phyloP scores from a whole-genome alignment of 2,329 filamentous ascomycete species.

The Cordyceps fumosorosea region DNA sequence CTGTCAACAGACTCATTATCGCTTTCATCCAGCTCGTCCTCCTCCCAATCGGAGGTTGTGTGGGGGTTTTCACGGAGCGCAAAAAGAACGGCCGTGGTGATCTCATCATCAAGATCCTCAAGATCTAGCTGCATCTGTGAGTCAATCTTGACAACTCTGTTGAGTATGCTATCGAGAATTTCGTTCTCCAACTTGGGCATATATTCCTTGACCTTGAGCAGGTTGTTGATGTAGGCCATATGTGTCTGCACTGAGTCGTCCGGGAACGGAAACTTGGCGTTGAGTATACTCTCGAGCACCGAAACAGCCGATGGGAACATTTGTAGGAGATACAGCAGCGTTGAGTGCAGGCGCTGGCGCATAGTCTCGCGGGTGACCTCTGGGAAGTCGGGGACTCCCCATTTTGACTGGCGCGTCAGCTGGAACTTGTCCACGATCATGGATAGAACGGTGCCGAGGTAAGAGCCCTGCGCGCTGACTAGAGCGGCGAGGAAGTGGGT shows the following conservation, averaged over 20 bases:
- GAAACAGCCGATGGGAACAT: slow-evolving; percentile 75
- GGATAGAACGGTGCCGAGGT: slow-evolving; percentile 64
- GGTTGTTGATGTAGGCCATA: slow-evolving; percentile 79
- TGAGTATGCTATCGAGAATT: slow-evolving; percentile 75
- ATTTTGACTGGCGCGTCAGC: slow-evolving; percentile 39
- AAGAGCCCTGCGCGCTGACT: slow-evolving; percentile 75
- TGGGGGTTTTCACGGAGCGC: slow-evolving; percentile 30
- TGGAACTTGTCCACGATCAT: slow-evolving; percentile 78
- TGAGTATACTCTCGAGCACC: slow-evolving; percentile 60
- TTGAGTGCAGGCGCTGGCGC: slow-evolving; percentile 67
- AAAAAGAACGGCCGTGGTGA: slow-evolving; percentile 65
- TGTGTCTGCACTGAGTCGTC: slow-evolving; percentile 74
- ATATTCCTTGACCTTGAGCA: slow-evolving; percentile 71
- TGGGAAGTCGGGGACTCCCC: slow-evolving; percentile 46
- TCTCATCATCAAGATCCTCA: slow-evolving; percentile 85
- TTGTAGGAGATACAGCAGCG: slow-evolving; percentile 67
- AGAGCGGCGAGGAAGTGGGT: slow-evolving; percentile 63
- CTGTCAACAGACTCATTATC: slow-evolving; percentile 65
- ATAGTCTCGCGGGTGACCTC: slow-evolving; percentile 58
- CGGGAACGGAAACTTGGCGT: slow-evolving; percentile 66
- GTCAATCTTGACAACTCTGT: slow-evolving; percentile 87
- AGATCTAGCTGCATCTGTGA: slow-evolving; percentile 91
- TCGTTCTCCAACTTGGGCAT: slow-evolving; percentile 71
- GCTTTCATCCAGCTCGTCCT: slow-evolving; percentile 49
- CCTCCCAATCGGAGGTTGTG: slow-evolving; percentile 33